Percentiles rank a stretch among this genome's conserved stretches.
phyloP scores from a whole-genome alignment of 2,329 filamentous ascomycete species.

The Aspergillus sp. region DNA sequence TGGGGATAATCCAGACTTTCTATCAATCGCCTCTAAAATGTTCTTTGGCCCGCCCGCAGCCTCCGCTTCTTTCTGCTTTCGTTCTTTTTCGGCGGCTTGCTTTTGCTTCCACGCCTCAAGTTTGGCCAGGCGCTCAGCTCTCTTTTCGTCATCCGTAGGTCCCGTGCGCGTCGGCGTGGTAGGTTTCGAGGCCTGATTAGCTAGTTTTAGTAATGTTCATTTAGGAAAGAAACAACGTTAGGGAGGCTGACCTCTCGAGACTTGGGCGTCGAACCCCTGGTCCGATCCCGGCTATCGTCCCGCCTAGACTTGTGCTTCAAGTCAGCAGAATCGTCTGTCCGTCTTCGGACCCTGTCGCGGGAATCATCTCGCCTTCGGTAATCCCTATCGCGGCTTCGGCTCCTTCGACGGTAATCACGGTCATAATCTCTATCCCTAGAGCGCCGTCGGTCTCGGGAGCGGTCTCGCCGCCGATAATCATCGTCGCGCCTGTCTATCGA shows the following conservation, averaged over 20 bases:
- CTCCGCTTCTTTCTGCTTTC: conserved; percentile 66
- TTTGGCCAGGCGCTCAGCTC: conserved; percentile 76
- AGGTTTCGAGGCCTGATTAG: conserved; percentile 53
- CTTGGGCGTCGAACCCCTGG: conserved; percentile 52
- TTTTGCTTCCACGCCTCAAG: conserved; percentile 92
- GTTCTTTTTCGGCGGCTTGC: conserved; percentile 70
- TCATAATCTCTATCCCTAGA: conserved; percentile 57
- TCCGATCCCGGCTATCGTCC: conserved; percentile 63
- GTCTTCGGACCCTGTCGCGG: conserved; percentile 63
- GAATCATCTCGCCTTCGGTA: conserved; percentile 72
- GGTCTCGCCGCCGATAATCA: conserved; percentile 64
- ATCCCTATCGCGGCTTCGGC: conserved; percentile 70
- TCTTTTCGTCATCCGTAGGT: conserved; percentile 71
- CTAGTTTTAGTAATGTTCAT: not conserved
- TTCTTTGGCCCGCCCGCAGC: conserved; percentile 65
- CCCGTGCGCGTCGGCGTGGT: conserved; percentile 45
- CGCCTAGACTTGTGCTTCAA: conserved; percentile 65
- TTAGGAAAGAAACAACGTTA: not conserved
- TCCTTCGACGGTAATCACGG: conserved; percentile 60
- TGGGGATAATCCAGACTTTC: conserved; percentile 61
- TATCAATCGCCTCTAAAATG: conserved; percentile 72
- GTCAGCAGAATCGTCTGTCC: conserved; percentile 71
- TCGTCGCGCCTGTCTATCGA: conserved; percentile 63
- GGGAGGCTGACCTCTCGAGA: conserved; percentile 56
- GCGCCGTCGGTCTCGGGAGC: conserved; percentile 64